Conservation (phyloP, 208 protist species). For the Acanthamoeba healyi region DNA sequence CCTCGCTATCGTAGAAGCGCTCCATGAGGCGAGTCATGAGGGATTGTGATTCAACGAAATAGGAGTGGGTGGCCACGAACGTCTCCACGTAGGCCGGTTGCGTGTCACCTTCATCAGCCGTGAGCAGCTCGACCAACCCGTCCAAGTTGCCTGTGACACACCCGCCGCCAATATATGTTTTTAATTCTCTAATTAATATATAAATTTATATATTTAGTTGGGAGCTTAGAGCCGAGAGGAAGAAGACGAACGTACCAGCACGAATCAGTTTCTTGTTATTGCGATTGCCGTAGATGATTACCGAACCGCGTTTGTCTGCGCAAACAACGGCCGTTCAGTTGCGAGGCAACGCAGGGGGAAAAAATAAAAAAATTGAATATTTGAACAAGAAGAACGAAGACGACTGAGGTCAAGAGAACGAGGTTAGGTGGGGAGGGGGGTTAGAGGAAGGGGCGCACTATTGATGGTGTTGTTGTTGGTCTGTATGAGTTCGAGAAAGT, state of each 20-base stretch:
- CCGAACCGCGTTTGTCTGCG: conserved; percentile 29
- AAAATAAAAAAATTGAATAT: background rate
- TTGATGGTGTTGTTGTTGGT: background rate
- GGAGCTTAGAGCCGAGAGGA: background rate
- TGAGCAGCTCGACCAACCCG: conserved; percentile 51
- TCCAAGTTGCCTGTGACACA: conserved; percentile 31
- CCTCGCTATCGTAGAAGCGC: conserved; percentile 72
- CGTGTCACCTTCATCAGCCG: background rate
- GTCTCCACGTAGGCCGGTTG: conserved; percentile 71
- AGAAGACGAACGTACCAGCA: conserved; percentile 6
- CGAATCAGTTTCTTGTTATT: conserved; percentile 25
- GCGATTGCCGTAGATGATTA: conserved; percentile 62
- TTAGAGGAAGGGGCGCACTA: background rate
- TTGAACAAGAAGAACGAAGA: background rate
- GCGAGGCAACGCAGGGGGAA: background rate
- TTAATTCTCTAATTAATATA: background rate
- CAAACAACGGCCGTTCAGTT: background rate
- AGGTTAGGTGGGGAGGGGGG: background rate
- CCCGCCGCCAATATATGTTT: background rate
- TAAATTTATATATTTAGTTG: too few species aligned
- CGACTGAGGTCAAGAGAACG: too few species aligned
- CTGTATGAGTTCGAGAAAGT: conserved; percentile 57
- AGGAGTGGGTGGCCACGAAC: conserved; percentile 69
- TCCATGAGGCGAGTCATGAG: conserved; percentile 70
- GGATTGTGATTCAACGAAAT: conserved; percentile 61